Evolutionary conservation across 208 protist genomes (phyloP), one percentile per base, ranked within the genome.

Genomic region (Acanthamoeba lenticulata): DNA sequence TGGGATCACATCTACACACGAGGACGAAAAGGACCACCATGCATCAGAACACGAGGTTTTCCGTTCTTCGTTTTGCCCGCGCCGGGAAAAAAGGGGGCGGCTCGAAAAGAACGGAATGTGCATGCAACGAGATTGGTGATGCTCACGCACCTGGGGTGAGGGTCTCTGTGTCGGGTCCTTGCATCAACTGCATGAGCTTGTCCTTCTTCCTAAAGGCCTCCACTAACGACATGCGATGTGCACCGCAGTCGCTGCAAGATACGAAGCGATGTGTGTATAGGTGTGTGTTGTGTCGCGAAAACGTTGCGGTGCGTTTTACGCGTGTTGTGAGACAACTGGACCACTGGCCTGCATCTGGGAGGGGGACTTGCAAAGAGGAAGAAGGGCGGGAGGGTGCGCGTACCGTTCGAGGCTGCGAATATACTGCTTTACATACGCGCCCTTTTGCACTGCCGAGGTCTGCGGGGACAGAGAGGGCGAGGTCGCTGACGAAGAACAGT

Each of bases 131-230:
- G 2, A 34, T 60, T 65, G 29, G 36, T 24, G 38, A 88, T 21
- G 36, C 29, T 72, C 17, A 27, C n/a, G 32, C 69, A 91, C 85
- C 55, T 11, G 47, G 55, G n/a, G 85, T 91, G n/a, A 72, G 21
- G n/a, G 85, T 91, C 36, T 91, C 85, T 6, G 57, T 62, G 27
- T 91, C 85, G 27, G 85, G 85, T 17, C 85, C 85, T 6, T 91
- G 85, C 47, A 91, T 91, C 5, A 72, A 27, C 38, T 91, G 34
- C 55, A 91, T 36, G 4, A 91, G 34, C 85, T 91, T 91, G 38
- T 91, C 85, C 85, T 91, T 91, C 55, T 72, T 91, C 40, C 44
- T 72, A 38, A 91, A 72, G 34, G 57, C 57, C 45, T 91, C 55
- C 38, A 91, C 85, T 24, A 72, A 36, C 19, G 85, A 72, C 55